phyloP scores from a whole-genome alignment of 805 yeast genomes.

The Candida montana region DNA sequence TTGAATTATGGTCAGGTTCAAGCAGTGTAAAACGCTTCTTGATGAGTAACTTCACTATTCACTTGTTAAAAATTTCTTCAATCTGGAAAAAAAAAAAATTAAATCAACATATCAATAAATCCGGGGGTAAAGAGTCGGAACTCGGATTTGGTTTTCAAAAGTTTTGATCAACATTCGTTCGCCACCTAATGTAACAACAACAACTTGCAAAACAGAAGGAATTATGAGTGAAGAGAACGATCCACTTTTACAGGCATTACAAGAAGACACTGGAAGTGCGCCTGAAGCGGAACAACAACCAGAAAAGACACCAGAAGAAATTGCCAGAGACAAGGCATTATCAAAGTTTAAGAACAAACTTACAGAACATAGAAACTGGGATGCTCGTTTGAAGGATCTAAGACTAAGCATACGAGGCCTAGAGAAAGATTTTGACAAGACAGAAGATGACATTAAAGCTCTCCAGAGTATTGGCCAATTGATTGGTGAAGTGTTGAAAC shows the following conservation, averaged over 20 bases:
- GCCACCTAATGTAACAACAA: neutral
- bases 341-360: conserved; percentile 76
- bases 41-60: neutral
- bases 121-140: no score
- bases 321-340: conserved; percentile 74
- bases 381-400: conserved; percentile 78
- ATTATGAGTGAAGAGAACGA: conserved; percentile 63
- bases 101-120: no score
- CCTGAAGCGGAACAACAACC: conserved; percentile 21
- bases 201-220: neutral
- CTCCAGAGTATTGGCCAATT: conserved; percentile 95
- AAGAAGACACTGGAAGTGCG: conserved; percentile 8
- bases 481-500: conserved; percentile 94
- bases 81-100: no score
- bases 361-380: conserved; percentile 92
- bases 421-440: conserved; percentile 80
- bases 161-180: neutral
- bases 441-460: conserved; percentile 96
- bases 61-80: no score
- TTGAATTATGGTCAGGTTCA: neutral
- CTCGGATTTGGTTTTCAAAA: no score
- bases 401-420: conserved; percentile 78
- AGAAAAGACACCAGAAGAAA: conserved; percentile 40
- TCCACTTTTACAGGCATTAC: conserved; percentile 68
- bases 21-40: neutral